Percentiles rank a stretch among this genome's conserved stretches.
Conservation (phyloP, 495 filamentous ascomycete species). For the Aspergillus funiculosus region DNA sequence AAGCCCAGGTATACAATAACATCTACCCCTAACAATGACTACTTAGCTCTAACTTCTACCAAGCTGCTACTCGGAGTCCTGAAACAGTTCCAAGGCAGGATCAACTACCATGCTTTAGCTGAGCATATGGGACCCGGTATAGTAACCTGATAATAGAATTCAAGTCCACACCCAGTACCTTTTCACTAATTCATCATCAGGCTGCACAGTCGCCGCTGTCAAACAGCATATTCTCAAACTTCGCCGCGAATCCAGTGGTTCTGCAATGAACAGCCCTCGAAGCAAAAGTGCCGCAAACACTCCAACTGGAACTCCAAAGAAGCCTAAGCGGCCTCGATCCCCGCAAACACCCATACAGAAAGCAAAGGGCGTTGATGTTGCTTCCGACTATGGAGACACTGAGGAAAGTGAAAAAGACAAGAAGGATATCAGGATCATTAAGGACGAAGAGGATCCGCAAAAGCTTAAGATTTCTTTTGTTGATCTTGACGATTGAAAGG, state of each 20-base stretch:
- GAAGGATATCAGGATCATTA: constrained; percentile 1
- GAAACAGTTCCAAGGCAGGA: background rate
- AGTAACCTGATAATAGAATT: no score
- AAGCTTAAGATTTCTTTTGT: background rate
- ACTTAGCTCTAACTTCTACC: background rate
- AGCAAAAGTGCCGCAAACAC: background rate
- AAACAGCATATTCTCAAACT: constrained; percentile 4
- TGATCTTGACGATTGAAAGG: background rate
- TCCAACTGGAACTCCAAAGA: background rate
- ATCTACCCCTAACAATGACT: background rate
- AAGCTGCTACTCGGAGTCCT: constrained; percentile 11
- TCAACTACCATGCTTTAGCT: constrained; percentile 6
- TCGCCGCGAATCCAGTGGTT: constrained; percentile 1
- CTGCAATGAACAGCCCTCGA: background rate
- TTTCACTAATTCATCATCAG: background rate
- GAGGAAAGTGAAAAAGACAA: background rate
- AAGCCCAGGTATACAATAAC: constrained; percentile 4
- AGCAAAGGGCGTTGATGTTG: background rate
- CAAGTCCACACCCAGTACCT: background rate
- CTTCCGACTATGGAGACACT: background rate
- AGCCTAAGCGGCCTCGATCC: background rate
- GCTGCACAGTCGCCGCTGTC: constrained; percentile 5
- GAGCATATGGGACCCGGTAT: constrained; percentile 8
- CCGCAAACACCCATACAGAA: background rate
- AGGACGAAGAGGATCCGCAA: constrained; percentile 5